Evolutionary conservation across 257 asterid species (phyloP), one percentile per base, ranked within the genome.

Genomic region (Eustoma russellianum): DNA sequence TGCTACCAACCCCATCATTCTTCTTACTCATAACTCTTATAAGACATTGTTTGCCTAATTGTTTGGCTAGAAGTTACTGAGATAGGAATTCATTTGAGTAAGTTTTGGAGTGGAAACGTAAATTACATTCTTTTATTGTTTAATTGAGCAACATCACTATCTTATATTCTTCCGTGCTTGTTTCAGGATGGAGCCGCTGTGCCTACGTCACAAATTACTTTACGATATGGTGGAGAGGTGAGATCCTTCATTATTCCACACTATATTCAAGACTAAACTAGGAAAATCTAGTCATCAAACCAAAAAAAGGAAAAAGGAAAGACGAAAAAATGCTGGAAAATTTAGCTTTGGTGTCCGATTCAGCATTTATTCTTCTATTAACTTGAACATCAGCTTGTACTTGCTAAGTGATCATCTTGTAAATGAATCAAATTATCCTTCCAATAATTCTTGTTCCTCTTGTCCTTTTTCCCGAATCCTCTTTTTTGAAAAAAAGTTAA

Each of bases 161-260:
- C 12, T 33, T 28, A 19, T 18, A 9, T 6, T 49, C 13, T 7
- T 47, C 11, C 61, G 48, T 62, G 60, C 56, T 64, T 43, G 49
- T 57, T 70, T 69, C 80, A 91, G 98, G 98, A 92, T 72, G 97
- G 97, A 58, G 97, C 79, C 13, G 70, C 94, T 64, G 56, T 85
- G 51, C 95, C 93, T 56, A 77, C 72, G 38, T 82, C 98, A 40
- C 97, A 80, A 74, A 71, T 85, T 64, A 68, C 75, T 60, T 66
- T 92, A 76, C 84, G 94, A 41, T 92, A 78, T 50, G 98, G 98
- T 59, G 98, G 98, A 76, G 98, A 92, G 96, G 98, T 91, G 74
- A 78, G 78, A 57, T 60, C 46, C 14, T 50, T 41, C 40, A 41
- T 56, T 62, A 34, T 24, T 24, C 30, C 30, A 4, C 30, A 24